Percentiles rank a stretch among this genome's conserved stretches.
These are phyloP conservation scores for Polysphondylium violaceum DNA, from an alignment of 78 protist genomes.

Conservation along the genomic window DNA sequence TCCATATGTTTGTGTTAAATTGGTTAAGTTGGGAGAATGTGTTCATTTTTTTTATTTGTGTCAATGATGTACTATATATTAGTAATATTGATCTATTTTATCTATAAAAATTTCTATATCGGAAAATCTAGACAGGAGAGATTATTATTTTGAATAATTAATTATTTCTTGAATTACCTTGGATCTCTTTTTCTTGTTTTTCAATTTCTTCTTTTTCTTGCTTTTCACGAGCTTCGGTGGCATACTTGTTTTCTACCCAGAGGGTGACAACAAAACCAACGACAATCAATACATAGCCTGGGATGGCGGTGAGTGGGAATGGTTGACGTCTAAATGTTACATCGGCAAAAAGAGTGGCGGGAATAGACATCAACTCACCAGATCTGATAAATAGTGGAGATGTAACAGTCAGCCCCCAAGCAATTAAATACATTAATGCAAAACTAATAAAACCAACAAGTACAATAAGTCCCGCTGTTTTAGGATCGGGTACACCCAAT, in stretches of 20 bases:
- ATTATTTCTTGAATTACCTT: too few species aligned
- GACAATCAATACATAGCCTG: conserved; percentile 50
- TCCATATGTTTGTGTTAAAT: too few species aligned
- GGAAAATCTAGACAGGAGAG: too few species aligned
- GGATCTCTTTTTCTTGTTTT: too few species aligned
- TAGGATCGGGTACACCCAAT: not conserved
- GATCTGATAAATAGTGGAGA: conserved; percentile 57
- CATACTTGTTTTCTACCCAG: conserved; percentile 44
- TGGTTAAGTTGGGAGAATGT: too few species aligned
- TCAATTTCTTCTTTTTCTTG: too few species aligned
- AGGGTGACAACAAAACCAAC: conserved; percentile 35
- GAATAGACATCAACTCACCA: conserved; percentile 61
- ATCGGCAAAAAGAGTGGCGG: conserved; percentile 43
- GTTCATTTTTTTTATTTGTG: too few species aligned
- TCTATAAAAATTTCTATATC: too few species aligned
- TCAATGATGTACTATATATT: too few species aligned
- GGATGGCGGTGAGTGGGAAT: conserved; percentile 39
- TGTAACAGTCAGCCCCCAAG: conserved; percentile 47
- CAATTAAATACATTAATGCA: not conserved
- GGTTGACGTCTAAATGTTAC: not conserved
- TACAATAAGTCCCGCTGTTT: conserved; percentile 5
- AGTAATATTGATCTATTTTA: too few species aligned
- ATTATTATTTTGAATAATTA: too few species aligned
- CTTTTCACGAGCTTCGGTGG: too few species aligned
- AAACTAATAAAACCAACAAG: not conserved